A percentile compares a stretch with the other conserved stretches of the same genome.
Evolutionary conservation across 2,329 filamentous ascomycete species (phyloP).

Genomic region (Fusarium hainanense): DNA sequence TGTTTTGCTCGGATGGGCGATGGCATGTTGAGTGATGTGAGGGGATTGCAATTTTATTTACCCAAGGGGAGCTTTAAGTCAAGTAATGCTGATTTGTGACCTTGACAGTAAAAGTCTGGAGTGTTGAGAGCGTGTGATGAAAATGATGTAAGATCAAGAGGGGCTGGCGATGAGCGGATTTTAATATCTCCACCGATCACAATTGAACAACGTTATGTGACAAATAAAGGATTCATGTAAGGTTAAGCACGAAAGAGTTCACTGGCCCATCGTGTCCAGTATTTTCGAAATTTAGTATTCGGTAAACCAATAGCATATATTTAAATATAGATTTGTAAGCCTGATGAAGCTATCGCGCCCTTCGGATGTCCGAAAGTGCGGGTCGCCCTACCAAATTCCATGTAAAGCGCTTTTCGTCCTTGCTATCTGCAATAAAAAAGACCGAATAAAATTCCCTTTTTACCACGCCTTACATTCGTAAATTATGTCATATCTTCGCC

Average conservation of each 20-base stretch:
- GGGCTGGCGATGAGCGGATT: background rate
- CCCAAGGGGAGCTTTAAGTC: rapidly evolving
- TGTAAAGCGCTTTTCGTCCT: background rate
- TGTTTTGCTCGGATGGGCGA: constrained; percentile 41
- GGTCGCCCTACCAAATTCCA: background rate
- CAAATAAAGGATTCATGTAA: background rate
- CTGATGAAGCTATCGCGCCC: background rate
- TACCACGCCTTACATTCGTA: background rate
- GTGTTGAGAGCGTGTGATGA: background rate
- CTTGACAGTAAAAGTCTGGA: rapidly evolving
- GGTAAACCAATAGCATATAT: no score
- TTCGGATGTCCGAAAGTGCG: background rate
- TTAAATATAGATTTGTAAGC: background rate
- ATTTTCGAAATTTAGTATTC: background rate
- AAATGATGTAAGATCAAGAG: background rate
- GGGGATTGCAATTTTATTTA: no score
- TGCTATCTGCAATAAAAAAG: background rate
- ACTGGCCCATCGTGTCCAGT: background rate
- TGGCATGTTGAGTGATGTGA: constrained; percentile 11
- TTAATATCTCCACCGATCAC: background rate
- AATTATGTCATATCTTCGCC: constrained; percentile 3
- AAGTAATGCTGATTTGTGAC: rapidly evolving
- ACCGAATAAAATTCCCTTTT: background rate
- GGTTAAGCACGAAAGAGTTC: background rate
- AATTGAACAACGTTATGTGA: constrained; percentile 10